phyloP scores from a whole-genome alignment of 305 asterid species.

The Nicotiana rustica region DNA sequence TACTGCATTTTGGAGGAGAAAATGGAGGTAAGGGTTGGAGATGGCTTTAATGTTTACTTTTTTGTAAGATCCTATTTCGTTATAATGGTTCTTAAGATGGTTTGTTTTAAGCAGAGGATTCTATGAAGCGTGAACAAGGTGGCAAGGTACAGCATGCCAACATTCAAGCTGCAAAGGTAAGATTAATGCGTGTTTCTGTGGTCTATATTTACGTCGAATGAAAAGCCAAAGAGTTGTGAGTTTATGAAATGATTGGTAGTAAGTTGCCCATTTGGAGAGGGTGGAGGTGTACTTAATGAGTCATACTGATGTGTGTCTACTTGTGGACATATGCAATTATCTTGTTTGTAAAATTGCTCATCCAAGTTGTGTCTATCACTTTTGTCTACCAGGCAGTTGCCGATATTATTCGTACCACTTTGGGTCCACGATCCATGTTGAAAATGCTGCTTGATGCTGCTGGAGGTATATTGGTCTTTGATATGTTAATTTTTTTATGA shows the following conservation, averaged over 20 bases:
- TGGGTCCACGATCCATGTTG: slow-evolving; percentile 64
- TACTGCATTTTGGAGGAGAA: no score
- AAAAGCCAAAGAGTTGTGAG: no score
- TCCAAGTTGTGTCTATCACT: not conserved
- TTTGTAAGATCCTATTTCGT: no score
- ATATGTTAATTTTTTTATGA: not conserved
- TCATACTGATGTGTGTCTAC: no score
- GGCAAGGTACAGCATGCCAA: slow-evolving; percentile 56
- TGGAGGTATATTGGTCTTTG: slow-evolving; percentile 47
- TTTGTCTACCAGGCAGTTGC: slow-evolving; percentile 54
- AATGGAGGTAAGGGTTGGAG: no score
- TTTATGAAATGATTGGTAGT: not conserved
- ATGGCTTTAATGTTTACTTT: no score
- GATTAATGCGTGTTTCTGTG: no score
- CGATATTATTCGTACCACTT: slow-evolving; percentile 59
- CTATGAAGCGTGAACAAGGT: slow-evolving; percentile 60
- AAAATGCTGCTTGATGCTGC: slow-evolving; percentile 66
- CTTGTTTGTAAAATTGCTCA: not conserved
- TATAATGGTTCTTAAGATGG: not conserved
- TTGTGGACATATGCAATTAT: no score
- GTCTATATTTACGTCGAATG: no score
- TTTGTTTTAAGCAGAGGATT: slow-evolving; percentile 53
- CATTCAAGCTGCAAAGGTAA: slow-evolving; percentile 61
- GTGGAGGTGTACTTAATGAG: no score
- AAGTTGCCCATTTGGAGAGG: no score